Evolutionary conservation across 1,284 basidiomycete genomes (phyloP), one percentile per base, ranked within the genome.

Genomic region (Sanghuangporus baumii): DNA sequence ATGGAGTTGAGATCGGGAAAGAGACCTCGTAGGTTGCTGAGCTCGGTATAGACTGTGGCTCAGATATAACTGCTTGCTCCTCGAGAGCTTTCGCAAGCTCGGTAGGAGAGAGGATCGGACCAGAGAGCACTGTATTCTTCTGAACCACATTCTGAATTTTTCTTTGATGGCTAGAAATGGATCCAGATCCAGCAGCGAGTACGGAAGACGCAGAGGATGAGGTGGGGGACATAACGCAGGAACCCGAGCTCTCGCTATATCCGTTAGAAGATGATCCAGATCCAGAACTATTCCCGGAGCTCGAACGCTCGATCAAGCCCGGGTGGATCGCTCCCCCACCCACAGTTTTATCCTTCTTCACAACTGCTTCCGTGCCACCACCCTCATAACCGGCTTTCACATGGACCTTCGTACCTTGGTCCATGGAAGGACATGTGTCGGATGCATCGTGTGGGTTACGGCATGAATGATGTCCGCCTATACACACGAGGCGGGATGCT

Each of bases 51-150:
- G 50, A 43, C 1, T 46, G 43, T n/a, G 5, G 43, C 16, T 12
- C 7, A 18, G 18, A 9, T 0, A 26, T 23, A 26, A 51, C 5
- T 11, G 51, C 57, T 18, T 31, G 61, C 37, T 46, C 20, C 47
- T 18, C 55, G 37, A 62, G 56, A 9, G 61, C 61, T 6, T 38
- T 34, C 41, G 57, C 61, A 26, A 62, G 61, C 50, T 62, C 46
- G 3, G 58, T 56, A 18, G 31, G 54, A 37, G 61, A 16, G 37
- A 62, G 36, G 31, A 62, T 62, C 23, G 61, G 61, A 8, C 55
- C 56, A 3, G 50, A 8, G 7, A 26, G 20, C 5, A 51, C 20
- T 14, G 50, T 9, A 14, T 46, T 16, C 7, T 46, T 46, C 43
- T 46, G 43, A 14, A 1, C 8, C 9, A 11, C 16, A 9, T 11